Evolutionary conservation across 2,329 filamentous ascomycete genomes (phyloP), one percentile per base, ranked within the genome.

Genomic region (Phyllosticta ampelicida): DNA sequence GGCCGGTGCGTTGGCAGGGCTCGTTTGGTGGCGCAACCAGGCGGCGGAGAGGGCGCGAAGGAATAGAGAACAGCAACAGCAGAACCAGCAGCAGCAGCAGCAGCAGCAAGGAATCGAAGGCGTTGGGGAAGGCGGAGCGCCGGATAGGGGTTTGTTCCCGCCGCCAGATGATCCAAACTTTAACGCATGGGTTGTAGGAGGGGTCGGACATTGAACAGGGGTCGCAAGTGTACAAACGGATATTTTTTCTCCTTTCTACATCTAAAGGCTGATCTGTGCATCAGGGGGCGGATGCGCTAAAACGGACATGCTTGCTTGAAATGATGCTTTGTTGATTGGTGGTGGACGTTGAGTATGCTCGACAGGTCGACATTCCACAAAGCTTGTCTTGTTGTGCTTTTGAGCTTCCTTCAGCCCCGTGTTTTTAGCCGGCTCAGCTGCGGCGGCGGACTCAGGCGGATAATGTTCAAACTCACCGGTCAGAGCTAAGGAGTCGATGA

Each of bases 21-120:
- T 97, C 29, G 79, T 97, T 16, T 95, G 90, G 72, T 92, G 94
- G 70, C 79, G 84, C 83, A 67, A 77, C 84, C 86, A 89, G 67
- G 72, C 74, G 62, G 76, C 78, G 63, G 76, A 76, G 60, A 67
- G 56, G 11, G 56, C 51, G 5, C 18, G 71, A 61, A 64, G 69
- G 59, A 26, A 44, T 61, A 65, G 62, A 56, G 63, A 68, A 54
- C 67, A 68, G 28, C 67, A 67, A 59, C 64, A 69, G 51, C 64
- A 70, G 54, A 69, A 72, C 30, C 54, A 36, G 28, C 54, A 9
- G 18, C 44, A 51, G 44, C 52, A 28, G 9, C n/a, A 64, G 30
- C 65, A 60, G 48, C 63, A 63, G 52, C 63, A 65, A 51, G 78
- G 75, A 28, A 77, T 80, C 55, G 72, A 71, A 68, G 48, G 62